Percentiles rank a stretch among this genome's conserved stretches.
phyloP scores from a whole-genome alignment of 371 early-diverging fungal species.

The Haplosporangium sp. region DNA sequence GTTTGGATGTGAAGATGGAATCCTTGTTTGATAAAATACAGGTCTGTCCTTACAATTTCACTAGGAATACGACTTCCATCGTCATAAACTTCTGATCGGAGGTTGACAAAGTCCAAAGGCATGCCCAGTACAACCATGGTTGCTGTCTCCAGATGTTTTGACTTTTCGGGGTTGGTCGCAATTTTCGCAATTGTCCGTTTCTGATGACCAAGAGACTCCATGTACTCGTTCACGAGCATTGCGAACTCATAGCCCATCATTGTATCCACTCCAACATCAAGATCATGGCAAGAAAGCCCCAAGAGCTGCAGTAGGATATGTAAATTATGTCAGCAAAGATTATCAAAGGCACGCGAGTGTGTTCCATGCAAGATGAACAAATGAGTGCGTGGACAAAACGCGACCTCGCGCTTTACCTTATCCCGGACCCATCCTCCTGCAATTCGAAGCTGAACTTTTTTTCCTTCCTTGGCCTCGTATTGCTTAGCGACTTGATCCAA shows the following conservation, averaged over 20 bases:
- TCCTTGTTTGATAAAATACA: background rate
- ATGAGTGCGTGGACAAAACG: background rate
- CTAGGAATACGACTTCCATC: constrained; percentile 89
- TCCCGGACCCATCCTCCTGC: constrained; percentile 99
- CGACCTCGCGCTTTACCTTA: constrained; percentile 69
- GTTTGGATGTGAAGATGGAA: background rate
- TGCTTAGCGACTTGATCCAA: constrained; percentile 68
- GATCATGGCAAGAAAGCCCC: constrained; percentile 89
- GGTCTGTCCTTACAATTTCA: constrained; percentile 60
- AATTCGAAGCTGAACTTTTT: constrained; percentile 82
- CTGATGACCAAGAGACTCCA: constrained; percentile 63
- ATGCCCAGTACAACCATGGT: constrained; percentile 86
- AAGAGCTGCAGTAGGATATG: constrained; percentile 74
- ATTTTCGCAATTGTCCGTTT: constrained; percentile 83
- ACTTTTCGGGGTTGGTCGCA: constrained; percentile 94
- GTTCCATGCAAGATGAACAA: background rate
- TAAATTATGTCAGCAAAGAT: background rate
- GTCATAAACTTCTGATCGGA: constrained; percentile 94
- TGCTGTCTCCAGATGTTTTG: constrained; percentile 99
- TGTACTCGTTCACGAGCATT: constrained; percentile 72
- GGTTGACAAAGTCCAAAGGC: constrained; percentile 95
- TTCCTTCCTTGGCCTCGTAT: constrained; percentile 62
- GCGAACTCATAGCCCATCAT: constrained; percentile 98
- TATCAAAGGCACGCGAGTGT: background rate
- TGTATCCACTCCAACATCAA: constrained; percentile 96